phyloP scores from a whole-genome alignment of 2,329 filamentous ascomycete species.

The Trichophyton schoenleinii region DNA sequence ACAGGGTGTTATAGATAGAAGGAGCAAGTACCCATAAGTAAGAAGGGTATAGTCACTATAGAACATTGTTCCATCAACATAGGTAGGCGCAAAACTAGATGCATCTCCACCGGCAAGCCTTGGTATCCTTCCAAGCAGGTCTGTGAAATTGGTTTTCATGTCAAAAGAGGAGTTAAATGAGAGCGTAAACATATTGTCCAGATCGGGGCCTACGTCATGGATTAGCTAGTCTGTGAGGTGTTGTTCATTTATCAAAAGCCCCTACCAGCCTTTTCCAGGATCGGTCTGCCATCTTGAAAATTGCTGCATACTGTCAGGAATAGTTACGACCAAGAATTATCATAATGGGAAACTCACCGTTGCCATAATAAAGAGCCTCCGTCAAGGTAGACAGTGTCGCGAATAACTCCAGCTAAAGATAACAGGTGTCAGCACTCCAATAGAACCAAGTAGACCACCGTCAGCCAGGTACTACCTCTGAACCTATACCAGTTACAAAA shows the following conservation, averaged over 20 bases:
- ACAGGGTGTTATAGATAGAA: not conserved
- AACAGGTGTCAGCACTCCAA: slow-evolving; percentile 15
- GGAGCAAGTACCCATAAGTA: slow-evolving; percentile 43
- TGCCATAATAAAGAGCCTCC: slow-evolving; percentile 48
- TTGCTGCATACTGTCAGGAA: slow-evolving; percentile 19
- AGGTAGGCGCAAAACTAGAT: slow-evolving; percentile 45
- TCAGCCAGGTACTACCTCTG: slow-evolving; percentile 22
- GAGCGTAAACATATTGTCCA: slow-evolving; percentile 39
- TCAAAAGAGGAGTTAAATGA: slow-evolving; percentile 49
- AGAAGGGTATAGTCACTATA: slow-evolving; percentile 52
- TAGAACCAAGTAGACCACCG: not conserved
- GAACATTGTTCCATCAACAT: slow-evolving; percentile 51
- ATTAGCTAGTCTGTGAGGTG: not conserved
- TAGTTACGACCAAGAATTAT: not conserved
- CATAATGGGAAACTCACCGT: slow-evolving; percentile 20
- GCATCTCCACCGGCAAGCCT: slow-evolving; percentile 38
- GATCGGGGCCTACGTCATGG: not conserved
- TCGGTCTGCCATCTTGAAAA: slow-evolving; percentile 33
- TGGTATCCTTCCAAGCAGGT: slow-evolving; percentile 37
- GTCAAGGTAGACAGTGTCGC: slow-evolving; percentile 53
- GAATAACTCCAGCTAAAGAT: slow-evolving; percentile 43
- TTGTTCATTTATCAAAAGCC: slow-evolving; percentile 13
- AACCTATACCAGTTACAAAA: slow-evolving; percentile 46
- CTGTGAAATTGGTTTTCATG: slow-evolving; percentile 41
- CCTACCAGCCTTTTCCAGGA: slow-evolving; percentile 31